Evolutionary conservation across 805 yeast genomes (phyloP).

Genomic region (Wickerhamomyces bovis): DNA sequence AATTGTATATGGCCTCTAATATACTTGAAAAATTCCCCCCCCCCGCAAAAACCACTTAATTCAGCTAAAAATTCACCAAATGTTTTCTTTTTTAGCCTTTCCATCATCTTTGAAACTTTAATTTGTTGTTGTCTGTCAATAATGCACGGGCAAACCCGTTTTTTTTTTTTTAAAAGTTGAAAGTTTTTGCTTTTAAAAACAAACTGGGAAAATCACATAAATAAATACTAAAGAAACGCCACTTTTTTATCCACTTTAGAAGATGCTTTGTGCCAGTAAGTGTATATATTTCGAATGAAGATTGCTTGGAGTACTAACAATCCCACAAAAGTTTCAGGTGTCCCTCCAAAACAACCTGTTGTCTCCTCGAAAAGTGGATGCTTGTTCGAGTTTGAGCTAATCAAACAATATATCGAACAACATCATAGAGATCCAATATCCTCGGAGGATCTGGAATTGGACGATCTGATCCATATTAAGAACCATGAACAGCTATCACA

Average conservation of each 20-base stretch:
- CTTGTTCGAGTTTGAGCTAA: slow-evolving; percentile 58
- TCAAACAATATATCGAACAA: slow-evolving; percentile 56
- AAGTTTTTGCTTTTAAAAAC: too few species aligned
- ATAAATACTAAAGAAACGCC: neutral
- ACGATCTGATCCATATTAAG: slow-evolving; percentile 49
- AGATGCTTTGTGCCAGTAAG: slow-evolving; percentile 10
- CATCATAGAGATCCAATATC: slow-evolving; percentile 72
- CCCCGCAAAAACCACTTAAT: too few species aligned
- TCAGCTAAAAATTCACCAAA: too few species aligned
- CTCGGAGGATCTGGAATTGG: slow-evolving; percentile 49
- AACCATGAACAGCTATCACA: slow-evolving; percentile 25
- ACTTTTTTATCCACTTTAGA: neutral
- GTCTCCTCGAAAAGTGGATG: slow-evolving; percentile 66
- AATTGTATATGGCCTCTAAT: too few species aligned
- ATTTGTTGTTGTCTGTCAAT: too few species aligned
- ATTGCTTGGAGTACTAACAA: slow-evolving; percentile 3
- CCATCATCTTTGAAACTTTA: too few species aligned
- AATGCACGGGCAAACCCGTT: too few species aligned
- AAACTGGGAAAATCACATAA: too few species aligned
- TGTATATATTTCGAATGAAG: neutral
- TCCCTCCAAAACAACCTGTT: slow-evolving; percentile 64
- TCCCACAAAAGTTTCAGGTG: slow-evolving; percentile 55
- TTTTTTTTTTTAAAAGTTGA: too few species aligned
- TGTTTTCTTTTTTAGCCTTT: too few species aligned
- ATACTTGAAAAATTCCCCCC: too few species aligned